These are phyloP conservation scores for Wickerhamomyces bovis DNA, from an alignment of 805 yeast genomes.

Conservation along the genomic window DNA sequence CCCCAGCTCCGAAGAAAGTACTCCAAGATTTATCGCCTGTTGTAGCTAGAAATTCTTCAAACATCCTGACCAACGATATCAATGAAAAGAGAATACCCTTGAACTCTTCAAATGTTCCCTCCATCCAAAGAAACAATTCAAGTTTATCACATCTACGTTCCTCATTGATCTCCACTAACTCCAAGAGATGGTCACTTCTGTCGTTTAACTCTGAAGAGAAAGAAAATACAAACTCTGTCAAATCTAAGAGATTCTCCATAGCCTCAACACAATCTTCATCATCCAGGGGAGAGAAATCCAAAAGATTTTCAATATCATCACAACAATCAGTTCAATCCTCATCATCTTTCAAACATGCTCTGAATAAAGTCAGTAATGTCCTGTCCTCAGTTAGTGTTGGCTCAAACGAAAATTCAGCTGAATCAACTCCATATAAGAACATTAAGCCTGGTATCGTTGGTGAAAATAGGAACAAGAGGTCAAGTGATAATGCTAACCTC, in stretches of 20 bases:
- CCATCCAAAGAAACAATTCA: slow-evolving; percentile 19
- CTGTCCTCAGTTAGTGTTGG: slow-evolving; percentile 21
- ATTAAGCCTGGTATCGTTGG: slow-evolving; percentile 22
- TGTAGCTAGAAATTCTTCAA: slow-evolving; percentile 5
- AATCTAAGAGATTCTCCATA: slow-evolving; percentile 9
- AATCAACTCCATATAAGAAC: slow-evolving; percentile 17
- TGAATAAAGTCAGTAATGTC: slow-evolving; percentile 20
- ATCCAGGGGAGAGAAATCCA: slow-evolving; percentile 8
- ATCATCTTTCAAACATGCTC: slow-evolving; percentile 18
- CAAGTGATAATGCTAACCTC: slow-evolving; percentile 6
- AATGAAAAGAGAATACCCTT: slow-evolving; percentile 22
- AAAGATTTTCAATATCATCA: slow-evolving; percentile 19
- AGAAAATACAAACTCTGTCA: slow-evolving; percentile 7
- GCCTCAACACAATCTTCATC: slow-evolving; percentile 8
- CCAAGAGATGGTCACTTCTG: slow-evolving; percentile 26
- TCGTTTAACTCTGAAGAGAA: slow-evolving; percentile 20
- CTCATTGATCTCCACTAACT: slow-evolving; percentile 16
- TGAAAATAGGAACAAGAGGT: slow-evolving; percentile 7
- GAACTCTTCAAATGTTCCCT: slow-evolving; percentile 10
- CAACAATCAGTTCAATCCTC: slow-evolving; percentile 16
- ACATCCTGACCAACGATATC: slow-evolving; percentile 8
- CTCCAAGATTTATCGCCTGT: slow-evolving; percentile 19
- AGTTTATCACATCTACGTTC: slow-evolving; percentile 15
- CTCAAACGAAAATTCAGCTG: slow-evolving; percentile 15
- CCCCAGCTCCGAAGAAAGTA: slow-evolving; percentile 7